Evolutionary conservation across 1,139 yeast genomes (phyloP).

Genomic region (Pichia norvegensis): DNA sequence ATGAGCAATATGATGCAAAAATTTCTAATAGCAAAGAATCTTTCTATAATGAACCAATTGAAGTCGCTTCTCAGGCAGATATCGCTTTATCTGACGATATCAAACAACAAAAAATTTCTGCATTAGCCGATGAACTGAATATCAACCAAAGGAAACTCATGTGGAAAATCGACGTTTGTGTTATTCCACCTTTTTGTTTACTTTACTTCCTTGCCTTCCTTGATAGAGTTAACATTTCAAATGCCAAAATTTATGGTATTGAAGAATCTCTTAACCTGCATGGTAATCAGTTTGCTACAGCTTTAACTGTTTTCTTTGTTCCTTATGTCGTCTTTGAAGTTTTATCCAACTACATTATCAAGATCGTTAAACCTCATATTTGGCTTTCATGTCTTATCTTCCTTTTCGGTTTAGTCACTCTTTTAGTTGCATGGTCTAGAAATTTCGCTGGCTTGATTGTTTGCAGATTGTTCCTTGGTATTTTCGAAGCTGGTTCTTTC

Average conservation of each 20-base stretch:
- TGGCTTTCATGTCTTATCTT: slow-evolving; percentile 55
- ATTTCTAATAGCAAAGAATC: neutral
- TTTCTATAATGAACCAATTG: neutral
- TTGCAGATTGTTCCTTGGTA: slow-evolving; percentile 57
- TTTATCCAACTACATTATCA: slow-evolving; percentile 56
- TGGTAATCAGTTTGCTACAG: slow-evolving; percentile 57
- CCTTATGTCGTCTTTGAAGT: slow-evolving; percentile 66
- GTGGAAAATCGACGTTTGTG: slow-evolving; percentile 57
- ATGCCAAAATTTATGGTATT: slow-evolving; percentile 65
- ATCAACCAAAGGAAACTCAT: slow-evolving; percentile 44
- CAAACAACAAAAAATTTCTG: slow-evolving; percentile 26
- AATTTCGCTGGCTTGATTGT: slow-evolving; percentile 52
- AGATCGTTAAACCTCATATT: slow-evolving; percentile 53
- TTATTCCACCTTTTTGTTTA: slow-evolving; percentile 63
- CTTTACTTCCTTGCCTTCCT: slow-evolving; percentile 62
- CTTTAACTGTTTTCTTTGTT: slow-evolving; percentile 65
- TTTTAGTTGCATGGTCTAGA: slow-evolving; percentile 58
- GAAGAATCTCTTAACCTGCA: slow-evolving; percentile 41
- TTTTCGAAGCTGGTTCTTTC: slow-evolving; percentile 63
- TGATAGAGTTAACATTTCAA: slow-evolving; percentile 69
- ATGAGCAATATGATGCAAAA: neutral
- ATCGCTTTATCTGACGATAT: slow-evolving; percentile 14
- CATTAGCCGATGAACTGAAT: slow-evolving; percentile 35
- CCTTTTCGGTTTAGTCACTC: slow-evolving; percentile 52
- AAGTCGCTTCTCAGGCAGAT: neutral